Conservation (phyloP, 2,329 filamentous ascomycete species). For the Zymoseptoria tritici region DNA sequence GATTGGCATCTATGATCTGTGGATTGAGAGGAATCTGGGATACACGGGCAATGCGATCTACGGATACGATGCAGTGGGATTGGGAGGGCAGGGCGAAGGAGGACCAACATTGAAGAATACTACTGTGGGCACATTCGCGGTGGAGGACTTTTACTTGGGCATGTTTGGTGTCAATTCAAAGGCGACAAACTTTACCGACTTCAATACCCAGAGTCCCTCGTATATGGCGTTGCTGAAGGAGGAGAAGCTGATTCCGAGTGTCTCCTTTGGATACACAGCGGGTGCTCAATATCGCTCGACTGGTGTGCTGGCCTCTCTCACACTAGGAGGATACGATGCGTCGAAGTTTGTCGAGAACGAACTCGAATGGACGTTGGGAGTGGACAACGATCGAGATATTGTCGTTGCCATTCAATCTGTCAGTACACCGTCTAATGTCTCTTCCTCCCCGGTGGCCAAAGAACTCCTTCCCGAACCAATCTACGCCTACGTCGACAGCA, state of each 20-base stretch:
- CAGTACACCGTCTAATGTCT: constrained; percentile 24
- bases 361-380: constrained; percentile 49
- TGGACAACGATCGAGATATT: constrained; percentile 51
- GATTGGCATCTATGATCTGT: constrained; percentile 54
- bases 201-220: constrained; percentile 47
- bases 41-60: constrained; percentile 57
- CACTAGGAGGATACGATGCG: constrained; percentile 63
- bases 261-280: constrained; percentile 69
- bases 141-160: constrained; percentile 39
- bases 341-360: constrained; percentile 56
- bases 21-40: constrained; percentile 50
- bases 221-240: constrained; percentile 48
- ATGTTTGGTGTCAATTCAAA: constrained; percentile 43
- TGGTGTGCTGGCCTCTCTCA: constrained; percentile 43
- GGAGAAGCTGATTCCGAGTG: constrained; percentile 57
- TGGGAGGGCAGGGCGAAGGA: constrained; percentile 34
- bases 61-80: constrained; percentile 45
- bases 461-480: constrained; percentile 35
- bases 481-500: constrained; percentile 42
- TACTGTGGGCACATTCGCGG: constrained; percentile 35
- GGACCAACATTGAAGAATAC: constrained; percentile 37
- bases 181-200: constrained; percentile 45
- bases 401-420: constrained; percentile 49
- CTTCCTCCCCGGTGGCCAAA: constrained; percentile 27
- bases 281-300: constrained; percentile 58